Percentiles rank a stretch among this genome's conserved stretches.
phyloP scores from a whole-genome alignment of 2,329 filamentous ascomycete species.

The Rosellinia necatrix region DNA sequence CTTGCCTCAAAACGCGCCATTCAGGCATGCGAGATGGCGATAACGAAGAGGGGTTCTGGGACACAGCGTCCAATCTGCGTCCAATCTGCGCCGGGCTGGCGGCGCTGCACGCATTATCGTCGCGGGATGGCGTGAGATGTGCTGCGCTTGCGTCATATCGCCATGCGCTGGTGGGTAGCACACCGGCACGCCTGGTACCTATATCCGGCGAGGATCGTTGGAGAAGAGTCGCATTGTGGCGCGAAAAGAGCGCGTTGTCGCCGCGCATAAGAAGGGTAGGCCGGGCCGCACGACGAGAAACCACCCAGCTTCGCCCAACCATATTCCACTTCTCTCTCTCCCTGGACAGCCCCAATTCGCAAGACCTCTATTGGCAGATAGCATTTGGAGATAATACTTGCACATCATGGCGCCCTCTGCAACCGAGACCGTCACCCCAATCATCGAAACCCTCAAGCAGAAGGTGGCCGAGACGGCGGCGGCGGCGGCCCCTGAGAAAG shows the following conservation, averaged over 20 bases:
- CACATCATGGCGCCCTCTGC: slow-evolving; percentile 35
- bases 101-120: slow-evolving; percentile 25
- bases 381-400: no score
- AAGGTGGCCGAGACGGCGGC: slow-evolving; percentile 23
- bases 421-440: slow-evolving; percentile 32
- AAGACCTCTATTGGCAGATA: background rate
- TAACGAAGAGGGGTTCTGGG: background rate
- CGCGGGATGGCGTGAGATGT: slow-evolving; percentile 26
- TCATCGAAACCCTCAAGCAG: slow-evolving; percentile 34
- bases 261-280: slow-evolving; percentile 17
- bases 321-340: background rate
- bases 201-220: slow-evolving; percentile 14
- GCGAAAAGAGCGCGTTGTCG: background rate
- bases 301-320: background rate
- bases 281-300: background rate
- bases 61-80: slow-evolving; percentile 11
- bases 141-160: slow-evolving; percentile 22
- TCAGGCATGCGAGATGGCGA: slow-evolving; percentile 13
- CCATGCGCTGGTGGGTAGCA: slow-evolving; percentile 7
- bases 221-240: slow-evolving; percentile 5
- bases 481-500: slow-evolving; percentile 15
- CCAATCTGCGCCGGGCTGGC: slow-evolving; percentile 9
- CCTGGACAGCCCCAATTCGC: background rate
- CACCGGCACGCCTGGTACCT: slow-evolving; percentile 2
- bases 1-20: slow-evolving; percentile 10